Base-by-base conservation (phyloP, 345 rosid species). In the Linum usitatissimum region DNA sequence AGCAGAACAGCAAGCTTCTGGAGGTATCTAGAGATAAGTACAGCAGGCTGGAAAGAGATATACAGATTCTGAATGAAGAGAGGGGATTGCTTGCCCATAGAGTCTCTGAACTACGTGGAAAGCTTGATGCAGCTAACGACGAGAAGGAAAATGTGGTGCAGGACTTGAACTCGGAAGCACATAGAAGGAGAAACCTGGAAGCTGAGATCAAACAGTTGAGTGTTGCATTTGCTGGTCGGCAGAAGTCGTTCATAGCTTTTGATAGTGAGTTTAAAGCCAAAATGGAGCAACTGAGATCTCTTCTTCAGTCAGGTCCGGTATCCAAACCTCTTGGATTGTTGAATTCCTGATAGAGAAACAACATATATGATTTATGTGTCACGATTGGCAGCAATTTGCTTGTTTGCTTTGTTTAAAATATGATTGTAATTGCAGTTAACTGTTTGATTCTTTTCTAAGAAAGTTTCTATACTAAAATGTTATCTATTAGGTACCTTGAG, bases 161-260 rank as follows among this genome's bases (percentile, higher is more conserved):
- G 67, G 88, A 85, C 63, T 71, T 87, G 64, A 80, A 76, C 65
- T 59, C 53, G 45, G 90, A 87, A 84, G 75, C 78, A n/a, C 77
- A 65, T 68, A 75, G 84, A 68, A 85, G 88, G 73, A 84, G 77
- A 67, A 71, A 68, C 64, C 78, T 92, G 2, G 86, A 84, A 70
- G 90, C 82, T 72, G 87, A 89, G 78, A 76, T 89, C 18, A 87
- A 84, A 79, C 78, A 81, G 64, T 79, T 92, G 62, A 78, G 82
- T 70, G 64, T 67, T 10, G 87, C 88, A 60, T 85, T 92, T 36
- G 81, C 83, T 18, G 72, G 65, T 17, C 75, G 90, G 64, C 91
- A 89, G 73, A 85, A 62, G 48, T 84, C 90, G 53, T 69, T 81
- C 1, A 54, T 74, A 66, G 79, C 91, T 59, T 81, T 89, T 61